Base-by-base conservation (phyloP, 495 filamentous ascomycete genomes). In the Neurospora africana region DNA sequence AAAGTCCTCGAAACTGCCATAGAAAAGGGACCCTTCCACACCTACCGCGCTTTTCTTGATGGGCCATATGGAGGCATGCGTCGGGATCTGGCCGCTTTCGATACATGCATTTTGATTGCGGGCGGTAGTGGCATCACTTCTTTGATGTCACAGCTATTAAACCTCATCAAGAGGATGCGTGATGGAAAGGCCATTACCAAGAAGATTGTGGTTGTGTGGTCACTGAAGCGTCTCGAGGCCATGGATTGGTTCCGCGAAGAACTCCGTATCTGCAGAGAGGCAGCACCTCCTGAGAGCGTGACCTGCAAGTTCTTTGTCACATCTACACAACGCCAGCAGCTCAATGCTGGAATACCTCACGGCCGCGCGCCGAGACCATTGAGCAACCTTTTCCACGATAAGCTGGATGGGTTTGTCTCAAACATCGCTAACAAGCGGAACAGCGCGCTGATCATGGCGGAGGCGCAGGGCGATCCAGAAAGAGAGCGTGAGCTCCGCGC, bases 241-340 rank as follows among this genome's bases (percentile, higher is more conserved):
- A 94, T 98, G 87, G 93, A 97, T 79, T 98, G 95, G 95, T 98
- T 98, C 86, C 92, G 92, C 78, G 95, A 98, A 82, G 95, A 97
- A 79, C 85, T 98, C 58, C 86, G 93, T 68, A 93, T 97, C 76
- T 95, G 94, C 82, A 86, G 93, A 73, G 91, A 97, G 78, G 89
- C 87, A 75, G 92, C 95, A 69, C 92, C 93, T 35, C 87, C 92
- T 65, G 91, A 94, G 80, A 88, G 90, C 35, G 91, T 98, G 9
- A 90, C 91, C 36, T 97, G 93, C 83, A 93, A 97, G 80, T 97
- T 98, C 84, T 98, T 91, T 82, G 91, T 98, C 70, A 98, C 95
- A 0, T 85, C 87, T 21, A 86, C 89, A 37, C 91, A 89, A 76
- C 87, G 89, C 58, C 86, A 87, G 71, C 81, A 78, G 53, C 69